A percentile compares a stretch with the other conserved stretches of the same genome.
These are phyloP conservation scores for Oxalis stricta DNA, from an alignment of 441 rosid genomes.

Conservation along the genomic window DNA sequence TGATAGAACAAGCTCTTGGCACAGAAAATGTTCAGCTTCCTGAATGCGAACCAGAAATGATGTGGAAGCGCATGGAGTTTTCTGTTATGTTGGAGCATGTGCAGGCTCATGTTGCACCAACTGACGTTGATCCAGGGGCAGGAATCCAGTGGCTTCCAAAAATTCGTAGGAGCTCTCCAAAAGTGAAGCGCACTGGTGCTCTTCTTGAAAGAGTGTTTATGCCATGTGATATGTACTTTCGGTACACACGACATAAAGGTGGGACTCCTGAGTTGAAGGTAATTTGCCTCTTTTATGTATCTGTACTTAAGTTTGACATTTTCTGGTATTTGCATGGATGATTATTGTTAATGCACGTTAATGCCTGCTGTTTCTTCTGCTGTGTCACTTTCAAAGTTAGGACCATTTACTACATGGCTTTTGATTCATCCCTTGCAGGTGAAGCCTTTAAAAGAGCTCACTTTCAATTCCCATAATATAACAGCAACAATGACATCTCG, in stretches of 20 bases:
- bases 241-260: slow-evolving; percentile 90
- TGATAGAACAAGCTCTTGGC: slow-evolving; percentile 70
- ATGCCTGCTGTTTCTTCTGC: slow-evolving; percentile 1
- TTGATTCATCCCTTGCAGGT: slow-evolving; percentile 36
- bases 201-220: slow-evolving; percentile 91
- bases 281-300: slow-evolving; percentile 12
- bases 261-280: slow-evolving; percentile 95
- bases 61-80: slow-evolving; percentile 79
- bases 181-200: slow-evolving; percentile 96
- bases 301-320: slow-evolving; percentile 3
- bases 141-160: slow-evolving; percentile 98
- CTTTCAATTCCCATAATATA: slow-evolving; percentile 77
- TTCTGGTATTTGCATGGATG: slow-evolving; percentile 1
- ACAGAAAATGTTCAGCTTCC: slow-evolving; percentile 37
- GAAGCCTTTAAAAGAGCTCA: slow-evolving; percentile 96
- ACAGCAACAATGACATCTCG: slow-evolving; percentile 97
- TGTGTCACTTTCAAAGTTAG: slow-evolving; percentile 3
- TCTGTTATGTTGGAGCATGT: slow-evolving; percentile 97
- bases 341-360: not conserved
- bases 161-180: slow-evolving; percentile 69
- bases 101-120: slow-evolving; percentile 99
- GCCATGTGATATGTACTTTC: slow-evolving; percentile 98
- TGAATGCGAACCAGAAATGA: slow-evolving; percentile 79
- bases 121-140: slow-evolving; percentile 99
- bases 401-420: slow-evolving; percentile 8